A percentile compares a stretch with the other conserved stretches of the same genome.
Conservation (phyloP, 257 asterid genomes). For the Petunia axillaris region DNA sequence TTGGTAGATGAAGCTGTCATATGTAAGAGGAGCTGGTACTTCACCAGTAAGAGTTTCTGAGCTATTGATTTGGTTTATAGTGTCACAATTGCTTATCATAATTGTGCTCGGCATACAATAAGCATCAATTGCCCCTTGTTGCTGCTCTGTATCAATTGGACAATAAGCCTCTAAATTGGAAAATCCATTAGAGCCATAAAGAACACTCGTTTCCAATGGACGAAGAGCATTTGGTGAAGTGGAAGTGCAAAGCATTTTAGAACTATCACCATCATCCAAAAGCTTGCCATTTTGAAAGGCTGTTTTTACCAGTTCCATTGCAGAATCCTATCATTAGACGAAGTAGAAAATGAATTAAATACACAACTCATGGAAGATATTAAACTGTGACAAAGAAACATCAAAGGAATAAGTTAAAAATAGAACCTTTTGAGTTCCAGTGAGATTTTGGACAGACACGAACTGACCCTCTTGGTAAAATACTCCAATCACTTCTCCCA, state of each 20-base stretch:
- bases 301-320: not conserved
- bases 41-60: not conserved
- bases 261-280: not conserved
- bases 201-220: not conserved
- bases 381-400: not conserved
- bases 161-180: not conserved
- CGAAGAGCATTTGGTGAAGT: not conserved
- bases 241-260: not conserved
- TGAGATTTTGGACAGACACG: not conserved
- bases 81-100: not conserved
- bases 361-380: not conserved
- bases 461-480: not conserved
- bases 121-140: not conserved
- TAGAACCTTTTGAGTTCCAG: not conserved
- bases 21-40: not conserved
- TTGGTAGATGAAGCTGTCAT: not conserved
- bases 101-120: not conserved
- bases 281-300: not conserved
- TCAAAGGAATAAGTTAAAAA: not conserved
- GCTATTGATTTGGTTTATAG: not conserved
- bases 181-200: not conserved
- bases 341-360: not conserved
- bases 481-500: conserved; percentile 8
- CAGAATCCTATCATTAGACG: not conserved
- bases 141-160: not conserved